Evolutionary conservation across 75 land plant genomes (phyloP), one percentile per base, ranked within the genome.

Genomic region (Isoetes taiwanensis): DNA sequence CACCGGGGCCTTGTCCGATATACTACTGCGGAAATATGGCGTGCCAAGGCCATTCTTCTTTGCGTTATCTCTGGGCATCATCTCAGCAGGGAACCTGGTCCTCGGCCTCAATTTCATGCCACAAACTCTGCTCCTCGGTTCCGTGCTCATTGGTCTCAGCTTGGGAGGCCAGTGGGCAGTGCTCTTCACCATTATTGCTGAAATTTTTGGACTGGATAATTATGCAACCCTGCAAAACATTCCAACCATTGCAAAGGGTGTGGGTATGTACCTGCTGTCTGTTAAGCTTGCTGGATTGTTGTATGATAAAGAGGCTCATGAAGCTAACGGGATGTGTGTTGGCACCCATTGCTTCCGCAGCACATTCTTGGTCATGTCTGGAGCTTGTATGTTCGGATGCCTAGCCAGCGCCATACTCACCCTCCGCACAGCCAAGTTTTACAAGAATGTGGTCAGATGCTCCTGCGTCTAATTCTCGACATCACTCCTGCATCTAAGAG

Each of bases 121-220:
- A 0, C 43, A 39, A 71, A 23, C 3, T 16, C 23, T 69, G 29
- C 66, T 65, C 38, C 5, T 56, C 3, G 72, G 71, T 0, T 65
- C 61, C 6, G 26, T 69, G 26, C 17, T 69, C 12, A 46, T 46
- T 23, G 50, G 50, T n/a, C 50, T 46, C n/a, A 46, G 21, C 25
- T 46, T 46, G 6, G 50, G 50, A 6, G 50, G 21, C 25, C 50
- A 46, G 50, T 46, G 50, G 50, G 50, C 50, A 4, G 21, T 46
- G 21, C 16, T 46, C 25, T 46, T 46, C 50, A 46, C 50, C 25
- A 19, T 46, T 8, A 46, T 46, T 4, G 16, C 50, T 8, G 50
- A 46, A 23, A 6, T 46, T 8, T 46, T 46, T 16, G 50, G 50
- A n/a, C 50, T 46, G 12, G 25, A 46, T 16, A 19, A 46, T 23